Base-by-base conservation (phyloP, 2,329 filamentous ascomycete species). In the Aureobasidium sp. region DNA sequence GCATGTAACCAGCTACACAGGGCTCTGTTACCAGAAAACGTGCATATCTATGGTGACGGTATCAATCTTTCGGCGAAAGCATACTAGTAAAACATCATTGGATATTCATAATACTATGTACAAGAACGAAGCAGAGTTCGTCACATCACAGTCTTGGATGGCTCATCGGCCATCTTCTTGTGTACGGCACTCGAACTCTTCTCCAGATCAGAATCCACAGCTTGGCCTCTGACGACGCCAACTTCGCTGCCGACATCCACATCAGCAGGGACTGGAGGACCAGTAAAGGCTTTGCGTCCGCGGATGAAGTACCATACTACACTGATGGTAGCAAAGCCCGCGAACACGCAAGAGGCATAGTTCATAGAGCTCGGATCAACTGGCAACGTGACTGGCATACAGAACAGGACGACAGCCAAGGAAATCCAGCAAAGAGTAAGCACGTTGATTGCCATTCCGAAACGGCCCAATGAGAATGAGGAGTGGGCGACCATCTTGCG, bases 331-430 rank as follows among this genome's bases (percentile, higher is more conserved):
- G 69, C 70, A 58, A 73, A 73, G 3, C 69, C 68, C 33, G 63
- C 66, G 33, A 70, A 70, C 4, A 71, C 69, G 8, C 68, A 69
- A 13, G 63, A 65, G 2, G 69, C 69, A 46, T 71, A 72, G 61
- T 79, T 79, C 77, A 79, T 74, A 3, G 66, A 71, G 0, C 65
- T 65, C 4, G 35, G 10, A n/a, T 27, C 27, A 0, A 74, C 74
- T 0, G 77, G 74, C 13, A 79, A 63, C 46, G 70, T 74, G 25
- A 78, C 74, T 0, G 78, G 88, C 86, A 92, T 89, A 70, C 86
- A 90, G 75, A 90, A 92, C 46, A 92, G 75, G 60, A 88, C 80
- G 17, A 89, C 80, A 1, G 87, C 81, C 19, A 92, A 77, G 33
- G 77, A 71, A 61, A 91, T 89, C 88, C 88, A 92, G 40, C 76